Evolutionary conservation across 176 grass and related monocot genomes (phyloP), one percentile per base, ranked within the genome.

Genomic region (Dendrocalamus sinicus): DNA sequence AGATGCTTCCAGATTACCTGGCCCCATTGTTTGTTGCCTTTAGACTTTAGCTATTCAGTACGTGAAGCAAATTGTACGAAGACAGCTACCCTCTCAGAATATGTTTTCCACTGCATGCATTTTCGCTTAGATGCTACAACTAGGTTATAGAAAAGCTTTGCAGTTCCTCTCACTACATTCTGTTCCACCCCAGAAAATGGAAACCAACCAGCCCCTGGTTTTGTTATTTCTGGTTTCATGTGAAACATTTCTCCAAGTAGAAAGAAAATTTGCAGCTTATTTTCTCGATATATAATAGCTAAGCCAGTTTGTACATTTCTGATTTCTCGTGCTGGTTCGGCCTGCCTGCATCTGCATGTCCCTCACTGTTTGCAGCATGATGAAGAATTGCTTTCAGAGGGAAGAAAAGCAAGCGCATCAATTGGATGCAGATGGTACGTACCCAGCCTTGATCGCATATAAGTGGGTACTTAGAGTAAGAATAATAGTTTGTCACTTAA

Each of bases 121-220:
- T 54, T 62, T 40, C 14, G 32, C 57, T 72, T 9, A 44, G 9
- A 72, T 72, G 14, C 67, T 9, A 22, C 52, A 65, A 51, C 22
- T 20, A 66, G 59, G 20, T 76, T 67, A 30, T 15, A 77, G 17
- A 57, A 57, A 20, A 57, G 17, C 7, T 57, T 57, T 20, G 53
- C 53, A 20, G 53, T 20, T 39, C 37, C 4, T 57, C 53, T 9
- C 19, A 39, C 37, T 39, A 39, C 4, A 39, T 39, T 39, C 37
- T 39, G 37, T 39, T 39, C 54, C 22, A 22, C 53, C 70, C 37
- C 4, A 4, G 35, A 37, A 37, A 47, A 41, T n/a, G 4, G 54
- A 83, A 84, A 75, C 12, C 70, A 72, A 53, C 26, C 55, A 43
- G 24, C 7, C 26, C 81, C 23, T 19, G 70, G 57, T 73, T 84